Conservation (phyloP, 768 basidiomycete species). For the Neoboletus brunneissimus region DNA sequence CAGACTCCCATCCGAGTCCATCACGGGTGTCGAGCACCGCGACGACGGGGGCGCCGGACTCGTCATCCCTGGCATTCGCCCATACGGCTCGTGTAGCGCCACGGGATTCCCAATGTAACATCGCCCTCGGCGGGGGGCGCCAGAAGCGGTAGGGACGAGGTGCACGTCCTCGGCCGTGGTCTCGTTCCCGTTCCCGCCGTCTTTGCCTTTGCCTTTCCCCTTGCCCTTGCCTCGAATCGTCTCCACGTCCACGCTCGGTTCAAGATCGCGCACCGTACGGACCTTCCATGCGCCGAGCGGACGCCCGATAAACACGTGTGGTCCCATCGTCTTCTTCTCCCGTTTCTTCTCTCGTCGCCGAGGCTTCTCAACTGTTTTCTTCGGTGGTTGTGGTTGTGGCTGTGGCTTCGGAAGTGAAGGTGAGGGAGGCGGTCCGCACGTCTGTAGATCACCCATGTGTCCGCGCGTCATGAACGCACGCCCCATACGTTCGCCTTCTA, state of each 20-base stretch:
- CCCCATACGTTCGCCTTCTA: slow-evolving; percentile 29
- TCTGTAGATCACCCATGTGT: not conserved
- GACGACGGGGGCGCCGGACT: not conserved
- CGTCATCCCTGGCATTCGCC: slow-evolving; percentile 15
- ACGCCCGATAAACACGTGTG: slow-evolving; percentile 26
- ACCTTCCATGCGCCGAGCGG: slow-evolving; percentile 26
- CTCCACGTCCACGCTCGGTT: slow-evolving; percentile 11
- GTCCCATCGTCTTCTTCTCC: not conserved
- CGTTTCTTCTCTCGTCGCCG: not conserved
- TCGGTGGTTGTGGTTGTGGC: not conserved
- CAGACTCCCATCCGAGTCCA: slow-evolving; percentile 11
- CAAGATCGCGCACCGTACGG: slow-evolving; percentile 20
- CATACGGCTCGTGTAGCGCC: slow-evolving; percentile 19
- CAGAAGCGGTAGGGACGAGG: not conserved
- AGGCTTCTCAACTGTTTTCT: not conserved
- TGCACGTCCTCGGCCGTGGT: not conserved
- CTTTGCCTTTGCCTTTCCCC: not conserved
- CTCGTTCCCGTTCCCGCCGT: no score
- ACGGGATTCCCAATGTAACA: slow-evolving; percentile 20
- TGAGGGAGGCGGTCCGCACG: not conserved
- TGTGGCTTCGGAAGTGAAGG: not conserved
- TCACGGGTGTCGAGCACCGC: slow-evolving; percentile 8
- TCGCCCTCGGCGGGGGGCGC: not conserved
- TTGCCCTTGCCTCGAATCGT: not conserved
- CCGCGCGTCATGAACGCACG: slow-evolving; percentile 23